Base-by-base conservation (phyloP, 108 stramenopile genomes). In the Cylindrotheca closterium region DNA sequence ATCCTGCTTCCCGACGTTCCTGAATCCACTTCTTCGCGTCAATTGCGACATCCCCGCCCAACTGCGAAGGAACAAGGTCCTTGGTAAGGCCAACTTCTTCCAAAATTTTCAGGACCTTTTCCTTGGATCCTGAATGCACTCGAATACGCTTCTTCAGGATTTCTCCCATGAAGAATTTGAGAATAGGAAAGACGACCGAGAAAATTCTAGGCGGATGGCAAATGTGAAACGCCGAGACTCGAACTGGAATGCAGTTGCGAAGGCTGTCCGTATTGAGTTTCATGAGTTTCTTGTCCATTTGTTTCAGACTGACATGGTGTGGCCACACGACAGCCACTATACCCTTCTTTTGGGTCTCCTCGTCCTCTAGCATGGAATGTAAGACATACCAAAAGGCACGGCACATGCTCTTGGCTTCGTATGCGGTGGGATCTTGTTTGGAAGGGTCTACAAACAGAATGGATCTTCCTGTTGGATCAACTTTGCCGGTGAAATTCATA, bases 201-300 rank as follows among this genome's bases (percentile, higher is more conserved):
- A 82, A 78, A 30, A 88, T 71, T 51, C 29, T 63, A 12, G 85
- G 82, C 17, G 87, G 87, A 47, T 84, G 71, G 49, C 79, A 82
- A 1, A 84, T 33, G 60, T 88, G 87, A 47, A 83, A 34, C 0
- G 69, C 82, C 23, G 71, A 63, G 45, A 88, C 10, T 1, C 83
- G 68, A 0, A 84, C 22, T 0, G 83, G 87, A 18, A 88, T 54
- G 33, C 76, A 84, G 2, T 82, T 82, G 8, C 65, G 62, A 3
- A 88, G 55, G 47, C 55, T 60, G 12, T 56, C 61, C 45, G 76
- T 56, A 24, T 62, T 79, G 28, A 71, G 32, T 49, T 63, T 70
- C 27, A 63, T 63, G 15, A 79, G 51, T 24, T 73, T 60, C 18
- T 68, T 56, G 67, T 87, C 82, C 33, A 87, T 63, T 28, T 70